Conservation (phyloP, 768 basidiomycete species). For the Amanita rubescens region DNA sequence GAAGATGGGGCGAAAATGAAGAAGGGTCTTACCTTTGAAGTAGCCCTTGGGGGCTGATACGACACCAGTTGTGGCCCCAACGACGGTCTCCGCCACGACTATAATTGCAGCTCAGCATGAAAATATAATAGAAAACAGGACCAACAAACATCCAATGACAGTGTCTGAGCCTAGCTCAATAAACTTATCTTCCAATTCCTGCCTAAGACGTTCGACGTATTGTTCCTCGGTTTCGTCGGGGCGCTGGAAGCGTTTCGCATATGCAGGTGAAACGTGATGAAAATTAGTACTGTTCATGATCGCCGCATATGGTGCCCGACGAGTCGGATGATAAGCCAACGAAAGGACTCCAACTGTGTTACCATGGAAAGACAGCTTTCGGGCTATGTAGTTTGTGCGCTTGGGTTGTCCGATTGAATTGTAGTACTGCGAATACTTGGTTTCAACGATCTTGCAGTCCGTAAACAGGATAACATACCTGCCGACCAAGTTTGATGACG, state of each 20-base stretch:
- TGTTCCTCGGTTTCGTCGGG: slow-evolving; percentile 66
- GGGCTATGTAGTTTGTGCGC: slow-evolving; percentile 73
- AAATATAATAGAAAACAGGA: slow-evolving; percentile 1
- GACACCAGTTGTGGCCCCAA: slow-evolving; percentile 78
- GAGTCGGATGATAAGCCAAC: slow-evolving; percentile 55
- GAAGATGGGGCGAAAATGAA: background rate
- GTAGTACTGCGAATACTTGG: slow-evolving; percentile 44
- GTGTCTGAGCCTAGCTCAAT: slow-evolving; percentile 74
- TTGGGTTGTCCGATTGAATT: slow-evolving; percentile 61
- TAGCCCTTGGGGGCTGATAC: slow-evolving; percentile 77
- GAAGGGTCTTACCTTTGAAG: slow-evolving; percentile 40
- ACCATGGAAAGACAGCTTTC: slow-evolving; percentile 78
- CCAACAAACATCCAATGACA: slow-evolving; percentile 61
- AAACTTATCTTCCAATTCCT: slow-evolving; percentile 85
- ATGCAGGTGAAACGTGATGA: slow-evolving; percentile 86
- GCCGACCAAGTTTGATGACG: slow-evolving; percentile 74
- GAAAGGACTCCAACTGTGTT: slow-evolving; percentile 71
- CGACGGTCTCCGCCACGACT: slow-evolving; percentile 85
- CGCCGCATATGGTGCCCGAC: slow-evolving; percentile 61
- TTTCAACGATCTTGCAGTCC: slow-evolving; percentile 1
- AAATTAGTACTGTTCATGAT: slow-evolving; percentile 61
- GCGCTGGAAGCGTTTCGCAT: slow-evolving; percentile 69
- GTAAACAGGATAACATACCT: slow-evolving; percentile 34
- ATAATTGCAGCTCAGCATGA: background rate
- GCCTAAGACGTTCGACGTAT: slow-evolving; percentile 68